Evolutionary conservation across 2,329 filamentous ascomycete species (phyloP).

Genomic region (Dothistroma pini): DNA sequence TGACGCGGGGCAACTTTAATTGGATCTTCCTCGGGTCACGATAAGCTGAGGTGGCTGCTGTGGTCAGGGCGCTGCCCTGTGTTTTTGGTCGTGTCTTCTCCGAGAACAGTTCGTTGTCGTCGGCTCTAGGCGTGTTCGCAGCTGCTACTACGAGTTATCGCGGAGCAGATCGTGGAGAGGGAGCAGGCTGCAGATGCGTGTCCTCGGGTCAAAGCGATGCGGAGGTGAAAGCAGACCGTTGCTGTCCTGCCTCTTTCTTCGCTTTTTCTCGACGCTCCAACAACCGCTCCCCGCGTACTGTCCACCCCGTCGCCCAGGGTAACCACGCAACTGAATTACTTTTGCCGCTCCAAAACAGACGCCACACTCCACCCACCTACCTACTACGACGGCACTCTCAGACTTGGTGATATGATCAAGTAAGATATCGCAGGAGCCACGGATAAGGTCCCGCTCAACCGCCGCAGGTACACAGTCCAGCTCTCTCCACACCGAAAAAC

Average conservation of each 20-base stretch:
- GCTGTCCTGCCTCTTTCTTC: not conserved
- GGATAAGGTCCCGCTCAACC: conserved; percentile 8
- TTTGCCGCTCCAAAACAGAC: not conserved
- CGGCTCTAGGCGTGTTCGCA: not conserved
- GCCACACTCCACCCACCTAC: not conserved
- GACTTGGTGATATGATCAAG: conserved; percentile 2
- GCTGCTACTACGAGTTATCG: not conserved
- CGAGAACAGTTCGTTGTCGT: not conserved
- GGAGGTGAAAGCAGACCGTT: not conserved
- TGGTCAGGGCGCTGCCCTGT: not conserved
- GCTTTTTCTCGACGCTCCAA: not conserved
- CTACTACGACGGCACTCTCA: not conserved
- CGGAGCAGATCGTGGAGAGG: not conserved
- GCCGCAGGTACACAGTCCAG: conserved; percentile 8
- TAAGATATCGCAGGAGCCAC: conserved; percentile 1
- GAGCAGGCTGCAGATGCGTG: not conserved
- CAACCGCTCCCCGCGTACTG: not conserved
- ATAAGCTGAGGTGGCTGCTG: not conserved
- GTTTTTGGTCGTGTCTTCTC: not conserved
- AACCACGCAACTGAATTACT: conserved; percentile 2
- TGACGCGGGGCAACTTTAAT: not conserved
- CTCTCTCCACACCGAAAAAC: conserved; percentile 1
- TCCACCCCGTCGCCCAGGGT: not conserved
- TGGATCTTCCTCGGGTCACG: not conserved
- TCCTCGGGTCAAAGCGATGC: not conserved